Conservation (phyloP, 192 early-diverging fungal genomes). For the Backusella westeae region DNA sequence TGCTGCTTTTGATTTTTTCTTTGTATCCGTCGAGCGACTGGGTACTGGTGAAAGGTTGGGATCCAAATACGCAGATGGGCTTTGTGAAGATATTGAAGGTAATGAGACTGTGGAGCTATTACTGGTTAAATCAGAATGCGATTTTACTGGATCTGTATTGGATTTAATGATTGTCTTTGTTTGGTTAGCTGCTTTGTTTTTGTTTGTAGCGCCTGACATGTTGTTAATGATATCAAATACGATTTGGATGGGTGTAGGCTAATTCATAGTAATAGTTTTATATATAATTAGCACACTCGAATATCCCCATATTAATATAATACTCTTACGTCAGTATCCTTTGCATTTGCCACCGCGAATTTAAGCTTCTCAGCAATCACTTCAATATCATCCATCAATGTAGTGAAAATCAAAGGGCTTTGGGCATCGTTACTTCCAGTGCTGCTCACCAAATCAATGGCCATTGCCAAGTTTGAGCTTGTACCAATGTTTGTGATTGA, state of each 20-base stretch:
- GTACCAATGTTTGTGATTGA: constrained; percentile 28
- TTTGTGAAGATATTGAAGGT: not conserved
- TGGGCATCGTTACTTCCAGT: not conserved
- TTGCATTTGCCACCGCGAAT: constrained; percentile 33
- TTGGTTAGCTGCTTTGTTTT: constrained; percentile 13
- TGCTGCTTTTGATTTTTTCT: constrained; percentile 4
- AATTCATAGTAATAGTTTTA: not conserved
- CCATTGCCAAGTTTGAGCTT: constrained; percentile 18
- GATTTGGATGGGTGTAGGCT: constrained; percentile 23
- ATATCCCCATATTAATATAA: not conserved
- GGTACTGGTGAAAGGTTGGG: constrained; percentile 14
- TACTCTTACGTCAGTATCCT: constrained; percentile 8
- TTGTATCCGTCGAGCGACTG: not conserved
- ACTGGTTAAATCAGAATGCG: not conserved
- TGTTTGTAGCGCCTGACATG: constrained; percentile 23
- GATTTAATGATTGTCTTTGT: constrained; percentile 23
- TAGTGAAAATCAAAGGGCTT: constrained; percentile 24
- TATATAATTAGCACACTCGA: not conserved
- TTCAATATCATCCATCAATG: constrained; percentile 37
- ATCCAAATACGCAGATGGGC: constrained; percentile 13
- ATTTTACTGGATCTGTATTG: constrained; percentile 11
- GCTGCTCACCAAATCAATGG: constrained; percentile 14
- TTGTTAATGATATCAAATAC: constrained; percentile 25
- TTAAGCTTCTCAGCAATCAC: constrained; percentile 29
- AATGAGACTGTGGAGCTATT: not conserved